A percentile compares a stretch with the other conserved stretches of the same genome.
Conservation (phyloP, 2,329 filamentous ascomycete species). For the Talaromyces sp. region DNA sequence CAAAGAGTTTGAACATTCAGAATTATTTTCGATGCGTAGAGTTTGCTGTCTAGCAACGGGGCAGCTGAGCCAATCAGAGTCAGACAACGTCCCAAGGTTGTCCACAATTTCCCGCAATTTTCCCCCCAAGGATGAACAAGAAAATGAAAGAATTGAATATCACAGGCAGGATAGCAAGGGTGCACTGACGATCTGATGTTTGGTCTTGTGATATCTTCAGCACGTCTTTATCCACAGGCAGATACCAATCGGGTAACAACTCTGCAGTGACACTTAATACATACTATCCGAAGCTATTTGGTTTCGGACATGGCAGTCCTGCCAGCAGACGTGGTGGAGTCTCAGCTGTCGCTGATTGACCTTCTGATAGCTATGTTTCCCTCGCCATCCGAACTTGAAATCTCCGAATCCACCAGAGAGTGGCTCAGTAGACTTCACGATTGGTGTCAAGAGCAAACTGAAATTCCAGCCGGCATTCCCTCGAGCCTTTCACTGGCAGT, state of each 20-base stretch:
- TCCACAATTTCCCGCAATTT: not conserved
- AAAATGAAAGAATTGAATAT: not conserved
- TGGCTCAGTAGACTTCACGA: not conserved
- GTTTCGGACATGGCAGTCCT: constrained; percentile 22
- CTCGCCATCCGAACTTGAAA: constrained; percentile 39
- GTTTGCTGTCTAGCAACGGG: not conserved
- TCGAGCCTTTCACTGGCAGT: not conserved
- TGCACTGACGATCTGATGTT: not conserved
- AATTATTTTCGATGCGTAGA: not conserved
- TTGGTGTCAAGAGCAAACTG: not conserved
- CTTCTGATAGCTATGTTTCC: constrained; percentile 55
- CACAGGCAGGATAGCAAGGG: no score
- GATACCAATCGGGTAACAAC: not conserved
- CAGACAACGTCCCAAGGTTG: not conserved
- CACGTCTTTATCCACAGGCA: not conserved
- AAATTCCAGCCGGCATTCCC: not conserved
- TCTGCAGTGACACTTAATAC: not conserved
- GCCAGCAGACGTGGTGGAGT: constrained; percentile 46
- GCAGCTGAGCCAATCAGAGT: not conserved
- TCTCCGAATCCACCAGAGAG: constrained; percentile 34
- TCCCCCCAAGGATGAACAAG: no score
- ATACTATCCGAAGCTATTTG: not conserved
- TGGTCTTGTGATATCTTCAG: not conserved
- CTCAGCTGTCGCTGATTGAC: constrained; percentile 51
- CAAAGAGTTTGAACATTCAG: not conserved